A percentile compares a stretch with the other conserved stretches of the same genome.
Conservation (phyloP, 805 yeast genomes). For the Sungouiozyma intestinalis region DNA sequence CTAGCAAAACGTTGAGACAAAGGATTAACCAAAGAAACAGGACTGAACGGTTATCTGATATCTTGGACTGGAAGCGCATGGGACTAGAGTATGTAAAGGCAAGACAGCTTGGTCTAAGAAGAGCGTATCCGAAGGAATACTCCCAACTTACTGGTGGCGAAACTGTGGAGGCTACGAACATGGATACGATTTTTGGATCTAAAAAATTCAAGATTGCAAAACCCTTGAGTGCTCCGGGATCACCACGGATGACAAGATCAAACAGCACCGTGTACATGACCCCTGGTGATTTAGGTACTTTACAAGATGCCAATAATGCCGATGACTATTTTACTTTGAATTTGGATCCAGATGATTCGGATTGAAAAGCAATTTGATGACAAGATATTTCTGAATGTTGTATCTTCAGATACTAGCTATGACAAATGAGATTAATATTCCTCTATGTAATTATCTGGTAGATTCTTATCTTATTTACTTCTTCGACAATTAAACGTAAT, state of each 20-base stretch:
- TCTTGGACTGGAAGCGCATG: conserved; percentile 97
- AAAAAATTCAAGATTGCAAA: conserved; percentile 66
- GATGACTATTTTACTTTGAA: conserved; percentile 61
- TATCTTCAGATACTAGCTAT: no score
- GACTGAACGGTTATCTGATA: conserved; percentile 85
- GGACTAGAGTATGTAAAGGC: conserved; percentile 95
- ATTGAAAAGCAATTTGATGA: no score
- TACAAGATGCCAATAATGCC: conserved; percentile 76
- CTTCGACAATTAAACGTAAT: no score
- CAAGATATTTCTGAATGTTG: no score
- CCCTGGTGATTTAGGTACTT: conserved; percentile 92
- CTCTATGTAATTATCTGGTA: no score
- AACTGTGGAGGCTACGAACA: conserved; percentile 21
- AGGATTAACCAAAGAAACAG: conserved; percentile 96
- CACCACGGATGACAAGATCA: conserved; percentile 51
- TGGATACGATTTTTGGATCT: conserved; percentile 27
- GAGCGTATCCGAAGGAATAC: conserved; percentile 88
- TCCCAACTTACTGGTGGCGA: conserved; percentile 28
- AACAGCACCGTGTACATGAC: conserved; percentile 63
- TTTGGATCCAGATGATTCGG: conserved; percentile 23
- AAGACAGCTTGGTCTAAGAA: conserved; percentile 76
- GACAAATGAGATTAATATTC: no score
- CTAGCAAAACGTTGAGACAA: conserved; percentile 85
- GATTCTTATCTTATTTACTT: no score
- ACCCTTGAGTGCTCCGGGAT: conserved; percentile 92